Evolutionary conservation across 2,329 filamentous ascomycete genomes (phyloP), one percentile per base, ranked within the genome.

Genomic region (Phyllosticta capitalensis): DNA sequence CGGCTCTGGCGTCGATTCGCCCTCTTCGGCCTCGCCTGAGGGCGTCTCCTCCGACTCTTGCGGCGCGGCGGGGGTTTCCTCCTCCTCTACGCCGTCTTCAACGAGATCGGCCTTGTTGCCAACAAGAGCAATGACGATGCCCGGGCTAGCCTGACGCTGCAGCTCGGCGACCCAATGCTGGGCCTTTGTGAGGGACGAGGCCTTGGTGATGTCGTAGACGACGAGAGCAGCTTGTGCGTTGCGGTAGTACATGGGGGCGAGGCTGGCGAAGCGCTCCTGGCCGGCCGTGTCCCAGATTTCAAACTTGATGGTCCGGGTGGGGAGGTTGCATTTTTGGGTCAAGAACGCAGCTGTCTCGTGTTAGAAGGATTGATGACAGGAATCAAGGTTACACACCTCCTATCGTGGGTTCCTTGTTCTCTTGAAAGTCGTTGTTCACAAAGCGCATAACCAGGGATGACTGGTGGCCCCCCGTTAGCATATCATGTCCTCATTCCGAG

Each of bases 371-470:
- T 52, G 49, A 28, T 26, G 55, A 33, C 54, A 50, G 21, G 30
- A 51, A 14, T 14, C 9, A 33, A 33, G 56, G n/a, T n/a, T n/a
- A 54, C 58, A 65, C 82, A 95, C 91, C 91, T 81, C 94, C 94
- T 77, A 99, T 99, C 65, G 94, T 99, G 63, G 94, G 94, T 75
- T 99, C 94, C 81, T 97, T 97, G 78, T 97, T 97, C 78, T 97
- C 94, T 80, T 99, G 94, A 71, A 99, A 99, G 77, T 97, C 92
- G 78, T 99, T 94, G 82, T 97, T 97, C 73, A 99, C 94, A 77
- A 99, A 99, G 71, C 94, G 90, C 72, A 99, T 83, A 64, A 99
- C 94, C 61, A 99, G 86, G 52, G 94, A 99, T 55, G 94, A 97
- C 94, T 95, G 69, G n/a, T 38, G 30, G 30, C 30, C 17, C 30